Base-by-base conservation (phyloP, 108 stramenopile species). In the Nitzschia putrida region DNA sequence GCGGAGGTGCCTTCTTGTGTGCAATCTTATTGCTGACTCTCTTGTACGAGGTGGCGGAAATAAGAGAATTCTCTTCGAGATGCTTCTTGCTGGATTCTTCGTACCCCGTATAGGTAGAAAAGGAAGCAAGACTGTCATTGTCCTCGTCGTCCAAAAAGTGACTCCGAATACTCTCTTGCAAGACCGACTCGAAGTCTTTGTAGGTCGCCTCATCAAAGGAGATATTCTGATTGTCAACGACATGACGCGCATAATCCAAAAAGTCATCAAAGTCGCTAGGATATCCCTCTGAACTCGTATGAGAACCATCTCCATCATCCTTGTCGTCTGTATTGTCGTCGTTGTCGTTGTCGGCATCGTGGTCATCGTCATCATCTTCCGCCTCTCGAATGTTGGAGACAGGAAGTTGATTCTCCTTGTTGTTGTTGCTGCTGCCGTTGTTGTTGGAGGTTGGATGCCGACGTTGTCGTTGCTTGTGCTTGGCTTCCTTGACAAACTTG, bases 211-310 rank as follows among this genome's bases (percentile, higher is more conserved):
- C n/a, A 21, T 72, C 72, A 47, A 47, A 72, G 3, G 72, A 57
- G 8, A 39, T 20, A 23, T 72, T 64, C 37, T 64, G 61, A 14
- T 64, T 53, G 16, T 61, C 63, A 42, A 72, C 43, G 37, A 64
- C 55, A 1, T 52, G 34, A 44, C 63, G 45, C 2, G 72, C 72
- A 64, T 72, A 72, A 11, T 72, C 72, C 55, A 72, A 57, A 55
- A 72, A 72, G 37, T 34, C 63, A 44, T 64, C 63, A 43, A 72
- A 44, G 24, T 72, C 72, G 6, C 57, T 59, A 61, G 60, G 60
- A 44, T 61, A 61, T 14, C 26, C 57, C 22, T 58, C 57, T 16
- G 29, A 34, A 34, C 10, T 34, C 13, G 10, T 12, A 11, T 24
- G 11, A n/a, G n/a, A n/a, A n/a, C n/a, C n/a, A 26, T 24, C 10